phyloP scores from a whole-genome alignment of 306 rosid genomes.

The Corylus avellana region DNA sequence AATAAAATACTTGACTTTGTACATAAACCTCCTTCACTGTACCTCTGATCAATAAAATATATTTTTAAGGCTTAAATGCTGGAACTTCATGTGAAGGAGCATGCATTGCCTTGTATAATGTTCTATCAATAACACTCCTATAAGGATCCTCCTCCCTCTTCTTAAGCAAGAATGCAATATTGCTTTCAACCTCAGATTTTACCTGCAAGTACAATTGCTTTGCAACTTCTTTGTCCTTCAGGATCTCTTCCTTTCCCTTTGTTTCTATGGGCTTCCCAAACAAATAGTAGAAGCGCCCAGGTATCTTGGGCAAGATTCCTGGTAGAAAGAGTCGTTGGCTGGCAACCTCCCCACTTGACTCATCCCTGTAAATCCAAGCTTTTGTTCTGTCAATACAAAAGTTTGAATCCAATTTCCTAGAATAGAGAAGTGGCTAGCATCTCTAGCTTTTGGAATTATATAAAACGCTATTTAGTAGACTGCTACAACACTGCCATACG shows the following conservation, averaged over 20 bases:
- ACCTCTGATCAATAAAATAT: background rate
- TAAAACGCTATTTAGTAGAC: too few relatives aligned
- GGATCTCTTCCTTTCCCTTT: constrained; percentile 62
- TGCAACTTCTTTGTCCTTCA: constrained; percentile 66
- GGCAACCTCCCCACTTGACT: constrained; percentile 58
- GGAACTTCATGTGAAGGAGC: constrained; percentile 53
- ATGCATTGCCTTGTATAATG: constrained; percentile 43
- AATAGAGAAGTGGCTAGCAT: background rate
- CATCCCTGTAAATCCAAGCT: constrained; percentile 40
- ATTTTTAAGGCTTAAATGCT: constrained; percentile 65
- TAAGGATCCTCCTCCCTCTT: constrained; percentile 91
- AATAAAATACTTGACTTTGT: too few relatives aligned
- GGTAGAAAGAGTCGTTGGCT: constrained; percentile 42
- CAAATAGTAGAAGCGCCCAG: constrained; percentile 81
- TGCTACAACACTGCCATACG: too few relatives aligned
- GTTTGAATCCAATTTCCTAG: background rate
- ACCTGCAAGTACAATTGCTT: constrained; percentile 69
- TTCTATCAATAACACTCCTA: constrained; percentile 69
- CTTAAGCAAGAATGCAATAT: constrained; percentile 65
- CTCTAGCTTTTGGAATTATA: background rate
- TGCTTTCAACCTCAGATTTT: constrained; percentile 68
- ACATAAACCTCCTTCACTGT: too few relatives aligned
- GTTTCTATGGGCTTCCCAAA: constrained; percentile 85
- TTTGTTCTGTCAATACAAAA: background rate
- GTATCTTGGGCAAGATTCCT: constrained; percentile 59